A percentile compares a stretch with the other conserved stretches of the same genome.
phyloP scores from a whole-genome alignment of 768 basidiomycete genomes.

The Lactarius sp. region DNA sequence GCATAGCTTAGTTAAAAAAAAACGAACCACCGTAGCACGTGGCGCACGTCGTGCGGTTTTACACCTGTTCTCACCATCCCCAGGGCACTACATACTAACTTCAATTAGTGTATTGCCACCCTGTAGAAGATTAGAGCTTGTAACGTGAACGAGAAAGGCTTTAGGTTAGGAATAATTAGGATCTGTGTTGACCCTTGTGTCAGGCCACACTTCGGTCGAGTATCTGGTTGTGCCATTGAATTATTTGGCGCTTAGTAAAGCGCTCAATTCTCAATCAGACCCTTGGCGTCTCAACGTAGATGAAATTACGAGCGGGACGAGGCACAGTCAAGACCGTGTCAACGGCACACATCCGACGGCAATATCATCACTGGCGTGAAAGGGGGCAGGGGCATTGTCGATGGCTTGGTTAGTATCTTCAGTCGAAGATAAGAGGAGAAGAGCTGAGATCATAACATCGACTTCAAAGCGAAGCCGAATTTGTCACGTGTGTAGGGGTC shows the following conservation, averaged over 20 bases:
- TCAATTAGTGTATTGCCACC: slow-evolving; percentile 18
- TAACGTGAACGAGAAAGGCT: neutral
- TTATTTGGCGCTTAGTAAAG: neutral
- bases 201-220: too few relatives aligned
- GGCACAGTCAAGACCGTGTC: too few relatives aligned
- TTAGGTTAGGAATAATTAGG: neutral
- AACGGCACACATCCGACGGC: too few relatives aligned
- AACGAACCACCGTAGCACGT: slow-evolving; percentile 9
- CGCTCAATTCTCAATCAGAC: neutral
- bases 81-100: slow-evolving; percentile 18
- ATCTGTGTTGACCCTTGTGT: neutral
- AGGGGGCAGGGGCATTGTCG: slow-evolving; percentile 61
- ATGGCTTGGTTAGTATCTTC: slow-evolving; percentile 99
- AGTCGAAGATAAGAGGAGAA: slow-evolving; percentile 91
- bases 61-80: slow-evolving; percentile 1
- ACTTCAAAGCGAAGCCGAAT: slow-evolving; percentile 49
- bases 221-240: too few relatives aligned
- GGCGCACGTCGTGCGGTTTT: slow-evolving; percentile 8
- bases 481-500: slow-evolving; percentile 97
- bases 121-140: slow-evolving; percentile 21
- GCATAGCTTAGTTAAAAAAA: neutral
- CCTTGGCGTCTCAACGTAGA: too few relatives aligned
- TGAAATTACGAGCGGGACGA: too few relatives aligned
- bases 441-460: slow-evolving; percentile 94
- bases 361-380: too few relatives aligned